Evolutionary conservation across 495 filamentous ascomycete species (phyloP).

Genomic region (Thermothielavioides terrestris): DNA sequence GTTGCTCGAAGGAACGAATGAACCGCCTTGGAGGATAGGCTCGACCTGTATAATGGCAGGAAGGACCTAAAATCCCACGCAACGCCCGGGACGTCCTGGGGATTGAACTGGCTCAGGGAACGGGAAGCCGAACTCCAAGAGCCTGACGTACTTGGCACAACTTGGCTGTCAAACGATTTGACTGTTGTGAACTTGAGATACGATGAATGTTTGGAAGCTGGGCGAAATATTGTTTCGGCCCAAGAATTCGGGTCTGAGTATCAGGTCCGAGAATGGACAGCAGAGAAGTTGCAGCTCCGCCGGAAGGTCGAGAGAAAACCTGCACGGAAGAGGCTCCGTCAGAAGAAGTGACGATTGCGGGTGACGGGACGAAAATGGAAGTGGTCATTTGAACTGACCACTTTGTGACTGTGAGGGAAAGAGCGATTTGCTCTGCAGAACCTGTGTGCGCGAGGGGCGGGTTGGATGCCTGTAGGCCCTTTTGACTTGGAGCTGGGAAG

Average conservation of each 20-base stretch:
- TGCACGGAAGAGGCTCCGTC: background rate
- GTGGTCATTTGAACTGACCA: background rate
- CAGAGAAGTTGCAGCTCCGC: constrained; percentile 1
- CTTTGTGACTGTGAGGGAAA: background rate
- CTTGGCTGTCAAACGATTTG: background rate
- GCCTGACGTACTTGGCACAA: no score
- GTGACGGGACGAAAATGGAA: background rate
- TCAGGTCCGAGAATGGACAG: background rate
- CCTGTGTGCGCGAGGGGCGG: background rate
- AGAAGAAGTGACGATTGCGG: constrained; percentile 7
- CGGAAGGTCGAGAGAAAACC: background rate
- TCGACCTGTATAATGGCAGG: constrained; percentile 5
- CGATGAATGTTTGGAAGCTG: background rate
- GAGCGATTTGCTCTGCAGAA: background rate
- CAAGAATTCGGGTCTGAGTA: background rate
- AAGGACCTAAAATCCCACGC: constrained; percentile 7
- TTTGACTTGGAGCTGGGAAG: background rate
- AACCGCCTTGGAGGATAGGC: background rate
- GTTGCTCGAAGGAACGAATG: background rate
- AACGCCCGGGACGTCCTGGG: no score
- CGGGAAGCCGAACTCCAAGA: no score
- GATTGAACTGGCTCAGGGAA: no score
- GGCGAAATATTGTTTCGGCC: background rate
- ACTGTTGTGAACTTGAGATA: background rate
- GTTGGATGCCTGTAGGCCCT: constrained; percentile 2